A percentile compares a stretch with the other conserved stretches of the same genome.
Evolutionary conservation across 2,329 filamentous ascomycete species (phyloP).

Genomic region (Apiospora koreana): DNA sequence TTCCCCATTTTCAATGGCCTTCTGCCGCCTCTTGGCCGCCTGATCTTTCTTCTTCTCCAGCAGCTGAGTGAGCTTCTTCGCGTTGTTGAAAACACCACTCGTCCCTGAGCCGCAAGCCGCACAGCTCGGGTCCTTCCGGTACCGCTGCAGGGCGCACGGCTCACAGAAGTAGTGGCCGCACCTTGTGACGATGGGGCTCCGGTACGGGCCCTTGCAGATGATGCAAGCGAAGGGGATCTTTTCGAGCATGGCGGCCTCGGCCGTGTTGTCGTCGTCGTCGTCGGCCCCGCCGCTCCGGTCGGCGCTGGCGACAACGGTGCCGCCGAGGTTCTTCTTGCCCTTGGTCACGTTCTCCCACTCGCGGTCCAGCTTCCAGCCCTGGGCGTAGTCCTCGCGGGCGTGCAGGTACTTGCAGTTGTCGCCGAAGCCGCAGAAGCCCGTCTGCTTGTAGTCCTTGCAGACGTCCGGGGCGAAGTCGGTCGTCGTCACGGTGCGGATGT

Average conservation of each 20-base stretch:
- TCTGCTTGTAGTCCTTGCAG: constrained; percentile 92
- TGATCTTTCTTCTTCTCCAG: constrained; percentile 71
- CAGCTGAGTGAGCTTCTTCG: constrained; percentile 79
- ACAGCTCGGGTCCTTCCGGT: constrained; percentile 83
- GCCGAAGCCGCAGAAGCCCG: constrained; percentile 69
- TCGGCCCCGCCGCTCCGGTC: constrained; percentile 44
- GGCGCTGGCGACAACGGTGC: constrained; percentile 63
- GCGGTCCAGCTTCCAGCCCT: constrained; percentile 92
- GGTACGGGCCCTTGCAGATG: constrained; percentile 80
- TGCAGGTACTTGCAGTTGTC: constrained; percentile 84
- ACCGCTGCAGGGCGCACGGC: constrained; percentile 81
- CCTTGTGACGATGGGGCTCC: constrained; percentile 78
- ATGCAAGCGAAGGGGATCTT: constrained; percentile 89
- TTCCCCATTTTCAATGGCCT: constrained; percentile 42
- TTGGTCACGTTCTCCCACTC: constrained; percentile 90
- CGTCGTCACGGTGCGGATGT: constrained; percentile 86
- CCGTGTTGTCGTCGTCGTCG: constrained; percentile 51
- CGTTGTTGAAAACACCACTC: constrained; percentile 85
- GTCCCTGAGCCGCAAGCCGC: constrained; percentile 84
- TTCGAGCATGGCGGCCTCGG: constrained; percentile 73
- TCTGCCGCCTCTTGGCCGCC: constrained; percentile 57
- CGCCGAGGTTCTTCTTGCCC: constrained; percentile 63
- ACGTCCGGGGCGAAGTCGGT: constrained; percentile 92
- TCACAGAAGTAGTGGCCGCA: constrained; percentile 98
- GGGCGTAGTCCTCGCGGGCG: constrained; percentile 76